phyloP scores from a whole-genome alignment of 2,329 filamentous ascomycete species.

The Nemania serpens region DNA sequence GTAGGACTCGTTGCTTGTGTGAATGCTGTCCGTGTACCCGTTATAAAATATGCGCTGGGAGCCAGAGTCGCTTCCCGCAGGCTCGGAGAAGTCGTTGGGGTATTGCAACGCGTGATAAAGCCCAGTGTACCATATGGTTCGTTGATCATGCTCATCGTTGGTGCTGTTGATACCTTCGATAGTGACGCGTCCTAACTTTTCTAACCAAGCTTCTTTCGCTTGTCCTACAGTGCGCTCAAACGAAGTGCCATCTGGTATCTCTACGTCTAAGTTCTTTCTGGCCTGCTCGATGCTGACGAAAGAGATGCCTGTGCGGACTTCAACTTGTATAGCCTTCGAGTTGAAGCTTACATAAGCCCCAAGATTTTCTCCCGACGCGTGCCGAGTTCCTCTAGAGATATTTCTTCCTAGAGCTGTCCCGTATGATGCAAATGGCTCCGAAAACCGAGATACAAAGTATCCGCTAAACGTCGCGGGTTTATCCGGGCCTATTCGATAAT shows the following conservation, averaged over 20 bases:
- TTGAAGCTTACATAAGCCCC: constrained; percentile 48
- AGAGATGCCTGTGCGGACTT: constrained; percentile 53
- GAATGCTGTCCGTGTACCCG: constrained; percentile 52
- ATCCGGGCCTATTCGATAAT: constrained; percentile 50
- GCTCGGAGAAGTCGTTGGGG: constrained; percentile 53
- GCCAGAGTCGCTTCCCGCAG: constrained; percentile 33
- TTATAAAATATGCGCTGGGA: constrained; percentile 47
- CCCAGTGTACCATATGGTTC: constrained; percentile 51
- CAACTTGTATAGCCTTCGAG: constrained; percentile 39
- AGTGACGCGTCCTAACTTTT: constrained; percentile 49
- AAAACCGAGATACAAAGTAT: constrained; percentile 54
- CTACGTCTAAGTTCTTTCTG: constrained; percentile 49
- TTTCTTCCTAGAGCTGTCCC: constrained; percentile 43
- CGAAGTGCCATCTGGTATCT: constrained; percentile 43
- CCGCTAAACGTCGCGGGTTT: constrained; percentile 48
- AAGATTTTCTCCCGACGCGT: constrained; percentile 42
- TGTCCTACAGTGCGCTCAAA: constrained; percentile 48
- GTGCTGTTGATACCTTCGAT: constrained; percentile 51
- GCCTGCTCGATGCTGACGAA: constrained; percentile 54
- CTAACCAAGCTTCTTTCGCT: constrained; percentile 50
- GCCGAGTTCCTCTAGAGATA: constrained; percentile 29
- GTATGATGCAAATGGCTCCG: constrained; percentile 45
- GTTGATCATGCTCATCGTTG: constrained; percentile 47
- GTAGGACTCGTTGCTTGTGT: constrained; percentile 49
- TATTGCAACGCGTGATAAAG: constrained; percentile 54